Evolutionary conservation across 106 monocot genomes (phyloP), one percentile per base, ranked within the genome.

Genomic region (Gastrodia elata): DNA sequence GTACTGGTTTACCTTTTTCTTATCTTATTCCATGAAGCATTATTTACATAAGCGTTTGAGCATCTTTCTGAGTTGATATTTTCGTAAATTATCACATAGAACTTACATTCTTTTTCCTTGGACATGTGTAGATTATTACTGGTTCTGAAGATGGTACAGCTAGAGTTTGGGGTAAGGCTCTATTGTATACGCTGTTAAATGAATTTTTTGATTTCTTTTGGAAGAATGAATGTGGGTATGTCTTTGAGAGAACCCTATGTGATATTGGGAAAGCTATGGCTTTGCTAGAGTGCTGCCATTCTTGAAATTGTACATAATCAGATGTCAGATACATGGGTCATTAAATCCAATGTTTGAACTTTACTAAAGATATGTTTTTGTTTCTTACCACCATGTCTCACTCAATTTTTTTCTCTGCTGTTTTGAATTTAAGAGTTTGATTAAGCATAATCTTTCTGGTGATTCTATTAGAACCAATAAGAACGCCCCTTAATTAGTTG

Each of bases 121-220:
- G 71, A 5, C 67, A 36, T 38, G 6, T 67, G 67, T 37, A 96
- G 95, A 86, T 92, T 36, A 87, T 96, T 65, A 96, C 95, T 61
- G 92, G 95, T 64, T 96, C 95, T 74, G 95, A 96, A 75, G 95
- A 96, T 86, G 95, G 95, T 46, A 86, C 92, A 43, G 55, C 77
- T 55, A 83, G 95, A 39, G 75, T 96, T 73, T 96, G 95, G 95
- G 95, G 95, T 96, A 75, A 85, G 91, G 27, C 6, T 71, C 10
- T 72, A 37, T 35, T 73, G 32, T 43, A 39, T 71, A 40, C 18
- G 13, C 11, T 79, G 25, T 13, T 35, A 22, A 22, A 48, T 73
- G 25, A 18, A 15, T 37, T 15, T 39, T 25, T 27, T 65, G 35
- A 28, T 59, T 59, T 25, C 4, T 3, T 65, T 36, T 65, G 20